Percentiles rank a stretch among this genome's conserved stretches.
Evolutionary conservation across 305 asterid species (phyloP).

Genomic region (Fraxinus velutina): DNA sequence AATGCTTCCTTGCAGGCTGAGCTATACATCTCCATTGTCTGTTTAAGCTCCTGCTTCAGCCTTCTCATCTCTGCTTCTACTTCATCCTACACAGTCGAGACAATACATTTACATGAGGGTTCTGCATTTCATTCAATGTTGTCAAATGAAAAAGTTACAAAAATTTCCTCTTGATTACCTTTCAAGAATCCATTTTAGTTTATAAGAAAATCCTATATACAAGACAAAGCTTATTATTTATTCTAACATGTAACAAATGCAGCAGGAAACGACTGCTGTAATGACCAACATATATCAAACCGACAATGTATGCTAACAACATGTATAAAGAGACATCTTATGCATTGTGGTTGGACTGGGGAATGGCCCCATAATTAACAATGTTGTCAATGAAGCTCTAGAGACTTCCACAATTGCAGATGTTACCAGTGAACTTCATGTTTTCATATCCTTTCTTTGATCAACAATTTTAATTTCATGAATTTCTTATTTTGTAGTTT

Average conservation of each 20-base stretch:
- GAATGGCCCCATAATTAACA: background rate
- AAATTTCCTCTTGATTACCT: background rate
- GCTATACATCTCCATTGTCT: conserved; percentile 28
- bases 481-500: background rate
- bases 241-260: background rate
- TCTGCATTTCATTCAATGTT: background rate
- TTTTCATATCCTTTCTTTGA: background rate
- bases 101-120: background rate
- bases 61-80: conserved; percentile 24
- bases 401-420: background rate
- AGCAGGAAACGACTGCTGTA: background rate
- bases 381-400: background rate
- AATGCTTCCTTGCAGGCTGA: conserved; percentile 24
- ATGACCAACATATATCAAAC: background rate
- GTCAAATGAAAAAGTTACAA: background rate
- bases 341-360: background rate
- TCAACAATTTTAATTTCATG: background rate
- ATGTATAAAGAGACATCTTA: background rate
- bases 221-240: background rate
- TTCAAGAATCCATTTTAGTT: background rate
- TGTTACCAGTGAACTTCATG: background rate
- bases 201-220: background rate
- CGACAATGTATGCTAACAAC: background rate
- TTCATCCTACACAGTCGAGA: conserved; percentile 15
- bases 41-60: conserved; percentile 22